Evolutionary conservation across 768 basidiomycete species (phyloP).

Genomic region (Rhizopogon vulgaris): DNA sequence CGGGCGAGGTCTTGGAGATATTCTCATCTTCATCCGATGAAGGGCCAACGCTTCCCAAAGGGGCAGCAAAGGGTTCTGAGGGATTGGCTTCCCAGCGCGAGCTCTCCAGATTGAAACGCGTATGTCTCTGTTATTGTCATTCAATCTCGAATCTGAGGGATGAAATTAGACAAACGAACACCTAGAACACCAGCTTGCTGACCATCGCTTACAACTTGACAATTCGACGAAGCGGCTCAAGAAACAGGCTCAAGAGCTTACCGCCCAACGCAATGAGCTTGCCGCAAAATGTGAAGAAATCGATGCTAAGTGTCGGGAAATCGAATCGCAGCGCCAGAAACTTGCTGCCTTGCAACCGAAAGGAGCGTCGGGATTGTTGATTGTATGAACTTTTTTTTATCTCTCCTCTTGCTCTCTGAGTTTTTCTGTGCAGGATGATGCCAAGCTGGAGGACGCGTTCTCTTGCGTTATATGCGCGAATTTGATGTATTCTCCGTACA

Average conservation of each 20-base stretch:
- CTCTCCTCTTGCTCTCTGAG: neutral
- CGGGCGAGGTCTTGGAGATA: conserved; percentile 46
- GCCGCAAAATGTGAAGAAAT: neutral
- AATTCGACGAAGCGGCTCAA: conserved; percentile 7
- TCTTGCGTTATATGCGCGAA: conserved; percentile 61
- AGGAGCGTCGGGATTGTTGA: neutral
- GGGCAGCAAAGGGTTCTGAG: conserved; percentile 13
- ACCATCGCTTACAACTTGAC: conserved; percentile 16
- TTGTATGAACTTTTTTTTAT: neutral
- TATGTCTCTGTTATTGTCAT: conserved; percentile 14
- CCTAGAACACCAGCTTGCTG: neutral
- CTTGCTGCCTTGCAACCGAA: neutral
- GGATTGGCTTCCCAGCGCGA: conserved; percentile 29
- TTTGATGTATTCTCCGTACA: conserved; percentile 62
- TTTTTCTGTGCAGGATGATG: conserved; percentile 27
- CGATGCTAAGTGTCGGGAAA: neutral
- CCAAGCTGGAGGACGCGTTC: conserved; percentile 45
- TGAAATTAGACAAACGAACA: neutral
- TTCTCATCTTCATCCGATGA: conserved; percentile 60
- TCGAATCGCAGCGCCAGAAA: neutral
- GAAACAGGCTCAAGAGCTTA: conserved; percentile 16
- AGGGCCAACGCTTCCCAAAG: conserved; percentile 1
- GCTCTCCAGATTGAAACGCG: conserved; percentile 39
- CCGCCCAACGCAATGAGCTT: conserved; percentile 1
- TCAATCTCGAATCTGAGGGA: neutral